Base-by-base conservation (phyloP, 148 eudicot genomes). In the Bassia scoparia region DNA sequence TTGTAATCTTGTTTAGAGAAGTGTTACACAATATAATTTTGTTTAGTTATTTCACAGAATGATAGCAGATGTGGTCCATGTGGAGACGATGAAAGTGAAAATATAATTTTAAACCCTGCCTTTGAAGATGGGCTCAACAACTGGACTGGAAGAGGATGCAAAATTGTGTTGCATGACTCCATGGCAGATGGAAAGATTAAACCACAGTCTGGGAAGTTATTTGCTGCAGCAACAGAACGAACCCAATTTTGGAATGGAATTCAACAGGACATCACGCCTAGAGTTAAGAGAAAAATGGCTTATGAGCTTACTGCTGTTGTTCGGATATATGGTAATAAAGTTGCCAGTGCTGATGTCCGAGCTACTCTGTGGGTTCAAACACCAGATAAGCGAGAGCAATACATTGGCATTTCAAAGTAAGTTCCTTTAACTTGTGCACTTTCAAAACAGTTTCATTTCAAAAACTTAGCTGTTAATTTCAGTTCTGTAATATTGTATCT, bases 121-220 rank as follows among this genome's bases (percentile, higher is more conserved):
- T 95, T 95, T 72, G 96, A 87, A n/a, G 90, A 95, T 77, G 94
- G 97, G 33, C 82, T 91, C 13, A 88, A 83, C 34, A 95, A 88
- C 81, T 95, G 99, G 99, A 82, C 97, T 1, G 96, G 97, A 84
- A 87, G 97, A 70, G 93, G 97, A 41, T 95, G 99, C 77, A 83
- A 83, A 65, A 65, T 91, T 73, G 77, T 80, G 29, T 70, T 89
- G 69, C 89, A 86, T 18, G 90, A 89, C 68, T 89, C 96, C 8
- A 84, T 90, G 90, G 92, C 80, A 17, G 90, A 84, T 53, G 93
- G 96, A 41, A 91, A 89, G 72, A 84, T 95, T 52, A 72, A 77
- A 68, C 97, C 99, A 53, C 71, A 61, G 74, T 84, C 93, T 24
- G 99, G 99, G 48, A 89, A 89, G 77, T 78, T 79, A 77, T 95